A percentile compares a stretch with the other conserved stretches of the same genome.
Evolutionary conservation across 768 basidiomycete genomes (phyloP).

Genomic region (Macrolepiota dolichaula): DNA sequence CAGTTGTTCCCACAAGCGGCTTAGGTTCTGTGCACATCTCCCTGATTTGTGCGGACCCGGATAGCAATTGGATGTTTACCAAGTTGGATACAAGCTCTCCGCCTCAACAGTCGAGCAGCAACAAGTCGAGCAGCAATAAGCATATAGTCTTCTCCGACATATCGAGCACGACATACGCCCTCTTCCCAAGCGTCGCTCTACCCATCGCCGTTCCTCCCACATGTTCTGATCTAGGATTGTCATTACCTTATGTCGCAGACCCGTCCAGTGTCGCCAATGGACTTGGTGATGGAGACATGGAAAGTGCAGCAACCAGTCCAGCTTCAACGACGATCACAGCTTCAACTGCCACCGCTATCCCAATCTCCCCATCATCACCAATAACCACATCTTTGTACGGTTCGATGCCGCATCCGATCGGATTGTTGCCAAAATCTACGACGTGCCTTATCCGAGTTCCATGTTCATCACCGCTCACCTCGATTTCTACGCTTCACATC

Average conservation of each 20-base stretch:
- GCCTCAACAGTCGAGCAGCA: slow-evolving; percentile 18
- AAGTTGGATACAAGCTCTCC: slow-evolving; percentile 22
- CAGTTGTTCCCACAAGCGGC: slow-evolving; percentile 32
- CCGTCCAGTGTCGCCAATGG: not conserved
- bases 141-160: slow-evolving; percentile 21
- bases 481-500: slow-evolving; percentile 54
- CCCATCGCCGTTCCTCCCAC: slow-evolving; percentile 6
- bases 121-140: slow-evolving; percentile 18
- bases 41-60: slow-evolving; percentile 56
- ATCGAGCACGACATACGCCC: slow-evolving; percentile 12
- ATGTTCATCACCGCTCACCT: slow-evolving; percentile 34
- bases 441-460: slow-evolving; percentile 60
- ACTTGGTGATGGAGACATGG: not conserved
- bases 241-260: slow-evolving; percentile 3
- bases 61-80: slow-evolving; percentile 58
- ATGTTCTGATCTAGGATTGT: slow-evolving; percentile 1
- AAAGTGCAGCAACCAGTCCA: slow-evolving; percentile 30
- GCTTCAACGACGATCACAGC: slow-evolving; percentile 36
- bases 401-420: slow-evolving; percentile 28
- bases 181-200: slow-evolving; percentile 4
- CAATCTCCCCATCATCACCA: slow-evolving; percentile 1
- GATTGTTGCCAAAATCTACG: slow-evolving; percentile 53
- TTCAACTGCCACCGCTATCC: slow-evolving; percentile 15
- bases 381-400: not conserved
- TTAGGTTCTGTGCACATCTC: slow-evolving; percentile 58